Conservation (phyloP, 441 rosid species). For the Erodium texanum region DNA sequence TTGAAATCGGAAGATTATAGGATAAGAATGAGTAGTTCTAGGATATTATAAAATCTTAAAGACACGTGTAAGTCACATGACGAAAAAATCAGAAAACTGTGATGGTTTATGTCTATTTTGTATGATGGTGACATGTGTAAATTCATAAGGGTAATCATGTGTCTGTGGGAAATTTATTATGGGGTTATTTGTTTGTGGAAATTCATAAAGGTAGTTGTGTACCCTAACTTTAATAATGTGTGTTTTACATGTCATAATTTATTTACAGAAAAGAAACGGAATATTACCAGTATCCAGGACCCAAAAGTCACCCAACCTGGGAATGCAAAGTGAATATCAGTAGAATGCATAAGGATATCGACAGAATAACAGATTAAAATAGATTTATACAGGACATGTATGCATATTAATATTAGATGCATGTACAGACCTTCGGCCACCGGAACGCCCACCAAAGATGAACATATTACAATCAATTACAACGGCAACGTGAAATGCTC, state of each 20-base stretch:
- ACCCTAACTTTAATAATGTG: slow-evolving; percentile 4
- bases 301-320: slow-evolving; percentile 97
- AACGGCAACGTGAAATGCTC: slow-evolving; percentile 93
- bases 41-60: no score
- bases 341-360: slow-evolving; percentile 8
- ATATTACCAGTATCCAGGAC: slow-evolving; percentile 90
- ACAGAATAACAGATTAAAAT: slow-evolving; percentile 1
- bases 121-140: no score
- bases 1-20: no score
- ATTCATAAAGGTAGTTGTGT: no score
- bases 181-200: no score
- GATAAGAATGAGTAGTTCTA: no score
- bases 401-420: not conserved
- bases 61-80: no score
- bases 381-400: not conserved
- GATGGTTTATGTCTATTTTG: no score
- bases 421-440: slow-evolving; percentile 52
- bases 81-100: no score
- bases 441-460: slow-evolving; percentile 85
- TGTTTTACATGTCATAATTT: not conserved
- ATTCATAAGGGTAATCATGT: no score
- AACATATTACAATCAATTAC: slow-evolving; percentile 92
- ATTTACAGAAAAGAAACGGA: not conserved
- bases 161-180: no score
- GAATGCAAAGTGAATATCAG: slow-evolving; percentile 19